Evolutionary conservation across 352 stramenopile genomes (phyloP), one percentile per base, ranked within the genome.

Genomic region (Pythium sukuiense): DNA sequence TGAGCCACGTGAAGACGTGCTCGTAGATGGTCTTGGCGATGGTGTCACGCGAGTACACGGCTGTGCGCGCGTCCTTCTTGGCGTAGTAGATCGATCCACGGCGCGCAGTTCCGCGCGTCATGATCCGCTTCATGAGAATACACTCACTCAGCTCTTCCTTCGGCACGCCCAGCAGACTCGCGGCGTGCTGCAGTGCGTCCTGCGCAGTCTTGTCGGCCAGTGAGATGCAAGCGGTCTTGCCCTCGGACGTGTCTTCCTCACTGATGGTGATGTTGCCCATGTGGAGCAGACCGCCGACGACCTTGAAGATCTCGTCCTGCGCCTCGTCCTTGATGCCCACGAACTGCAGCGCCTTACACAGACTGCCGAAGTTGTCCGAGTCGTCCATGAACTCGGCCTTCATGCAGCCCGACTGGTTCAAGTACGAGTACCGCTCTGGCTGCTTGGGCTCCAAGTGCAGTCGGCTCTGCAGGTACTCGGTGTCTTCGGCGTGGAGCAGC

Each of bases 21-120:
- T 93, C 87, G 70, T 97, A 97, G 37, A 97, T 92, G 18, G 80
- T 93, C 69, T 96, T 96, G 46, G 87, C 87, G 61, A 96, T 93
- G 27, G 90, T 95, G 61, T 97, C 90, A 32, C 90, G 83, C 37
- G 80, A 92, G 75, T 88, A 90, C 52, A 86, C 77, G n/a, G 81
- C 87, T 65, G 80, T 88, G 29, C 75, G 83, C 35, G 73, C 73
- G 58, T 87, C 81, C 39, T 84, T 81, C 71, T 89, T 95, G 30
- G 84, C 83, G 41, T 81, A 92, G 65, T 93, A 90, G 63, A 93
- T 90, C 16, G 87, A 90, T 41, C 85, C 86, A 30, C 85, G 81
- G 52, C 85, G 81, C 14, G 82, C 80, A 1, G 50, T 29, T 12
- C 87, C 77, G 43, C 83, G 87, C 27, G 67, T 92, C 65, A 93